Conservation (phyloP, 2,329 filamentous ascomycete genomes). For the Alternaria gansuensis region DNA sequence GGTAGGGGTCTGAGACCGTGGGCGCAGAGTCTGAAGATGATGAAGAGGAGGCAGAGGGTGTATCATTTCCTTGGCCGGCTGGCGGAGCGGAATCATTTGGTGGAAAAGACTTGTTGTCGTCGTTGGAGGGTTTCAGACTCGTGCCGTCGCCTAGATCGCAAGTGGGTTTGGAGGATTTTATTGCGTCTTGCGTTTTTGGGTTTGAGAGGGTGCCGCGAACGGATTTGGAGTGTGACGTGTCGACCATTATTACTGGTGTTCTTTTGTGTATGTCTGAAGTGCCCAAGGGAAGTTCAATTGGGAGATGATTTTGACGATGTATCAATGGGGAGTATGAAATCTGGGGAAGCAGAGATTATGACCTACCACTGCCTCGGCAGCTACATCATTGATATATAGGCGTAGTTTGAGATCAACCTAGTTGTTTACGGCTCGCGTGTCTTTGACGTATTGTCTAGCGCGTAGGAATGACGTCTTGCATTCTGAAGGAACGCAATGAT, state of each 20-base stretch:
- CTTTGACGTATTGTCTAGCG: slow-evolving; percentile 30
- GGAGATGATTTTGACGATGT: neutral
- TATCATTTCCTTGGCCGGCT: slow-evolving; percentile 12
- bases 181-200: slow-evolving; percentile 39
- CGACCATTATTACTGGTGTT: slow-evolving; percentile 22
- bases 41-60: neutral
- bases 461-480: slow-evolving; percentile 36
- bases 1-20: slow-evolving; percentile 19
- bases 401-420: slow-evolving; percentile 11
- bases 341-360: slow-evolving; percentile 2
- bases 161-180: slow-evolving; percentile 23
- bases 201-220: slow-evolving; percentile 46
- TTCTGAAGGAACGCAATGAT: slow-evolving; percentile 17
- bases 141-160: slow-evolving; percentile 39
- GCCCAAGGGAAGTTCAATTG: too few relatives aligned
- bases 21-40: slow-evolving; percentile 21
- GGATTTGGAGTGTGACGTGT: slow-evolving; percentile 33
- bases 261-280: slow-evolving; percentile 14
- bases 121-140: slow-evolving; percentile 33
- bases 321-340: neutral
- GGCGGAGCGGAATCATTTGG: slow-evolving; percentile 26
- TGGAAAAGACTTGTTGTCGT: slow-evolving; percentile 27
- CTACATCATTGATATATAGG: slow-evolving; percentile 23
- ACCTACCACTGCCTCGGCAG: slow-evolving; percentile 4
- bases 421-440: slow-evolving; percentile 13